Conservation (phyloP, 2,329 filamentous ascomycete species). For the Xylaria sp. region DNA sequence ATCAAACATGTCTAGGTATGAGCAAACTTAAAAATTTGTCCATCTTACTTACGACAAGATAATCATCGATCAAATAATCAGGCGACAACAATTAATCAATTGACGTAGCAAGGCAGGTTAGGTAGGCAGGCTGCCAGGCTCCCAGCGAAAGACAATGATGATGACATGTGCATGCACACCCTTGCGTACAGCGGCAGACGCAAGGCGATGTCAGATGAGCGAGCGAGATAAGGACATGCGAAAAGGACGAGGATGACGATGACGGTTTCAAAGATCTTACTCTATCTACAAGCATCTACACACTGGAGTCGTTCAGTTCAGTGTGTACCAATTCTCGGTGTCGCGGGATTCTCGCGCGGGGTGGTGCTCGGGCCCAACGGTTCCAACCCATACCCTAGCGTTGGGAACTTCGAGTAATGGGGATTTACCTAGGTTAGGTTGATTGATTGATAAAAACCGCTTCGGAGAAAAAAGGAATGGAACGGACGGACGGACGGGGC, state of each 20-base stretch:
- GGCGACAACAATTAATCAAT: slow-evolving; percentile 17
- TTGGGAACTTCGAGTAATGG: not conserved
- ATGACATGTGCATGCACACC: slow-evolving; percentile 8
- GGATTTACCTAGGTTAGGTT: no score
- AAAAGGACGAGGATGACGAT: not conserved
- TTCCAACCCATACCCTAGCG: not conserved
- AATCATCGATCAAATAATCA: slow-evolving; percentile 2
- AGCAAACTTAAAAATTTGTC: not conserved
- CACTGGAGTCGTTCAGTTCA: not conserved
- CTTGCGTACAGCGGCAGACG: not conserved
- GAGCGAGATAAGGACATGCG: not conserved
- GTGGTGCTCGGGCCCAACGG: not conserved
- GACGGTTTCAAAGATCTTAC: not conserved
- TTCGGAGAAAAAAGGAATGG: slow-evolving; percentile 1
- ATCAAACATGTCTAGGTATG: slow-evolving; percentile 1
- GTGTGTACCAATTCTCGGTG: not conserved
- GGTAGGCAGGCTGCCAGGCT: not conserved
- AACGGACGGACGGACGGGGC: slow-evolving; percentile 3
- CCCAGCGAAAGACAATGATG: not conserved
- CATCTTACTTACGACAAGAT: not conserved
- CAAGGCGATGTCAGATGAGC: not conserved
- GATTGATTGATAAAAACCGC: not conserved
- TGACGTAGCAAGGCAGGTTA: slow-evolving; percentile 1
- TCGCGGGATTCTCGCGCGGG: slow-evolving; percentile 2
- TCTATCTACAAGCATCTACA: not conserved